These are phyloP conservation scores for Helichrysum umbraculigerum DNA, from an alignment of 129 eudicot genomes.

Conservation along the genomic window DNA sequence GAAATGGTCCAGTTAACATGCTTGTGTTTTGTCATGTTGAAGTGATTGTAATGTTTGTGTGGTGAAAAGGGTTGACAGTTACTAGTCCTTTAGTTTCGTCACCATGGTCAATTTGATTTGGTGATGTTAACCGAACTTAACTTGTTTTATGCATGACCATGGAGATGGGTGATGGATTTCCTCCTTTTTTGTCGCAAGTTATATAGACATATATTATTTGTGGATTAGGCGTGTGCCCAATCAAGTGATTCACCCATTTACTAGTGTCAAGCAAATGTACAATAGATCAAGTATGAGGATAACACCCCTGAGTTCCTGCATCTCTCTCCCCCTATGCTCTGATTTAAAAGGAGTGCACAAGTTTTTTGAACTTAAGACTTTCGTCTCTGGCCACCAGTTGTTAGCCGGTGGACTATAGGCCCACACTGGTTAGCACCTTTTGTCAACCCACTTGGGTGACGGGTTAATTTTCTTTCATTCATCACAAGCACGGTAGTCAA, in stretches of 20 bases:
- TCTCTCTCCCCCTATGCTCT: not conserved
- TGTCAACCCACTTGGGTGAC: not conserved
- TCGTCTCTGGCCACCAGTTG: not conserved
- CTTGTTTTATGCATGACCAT: not conserved
- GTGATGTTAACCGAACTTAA: not conserved
- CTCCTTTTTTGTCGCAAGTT: not conserved
- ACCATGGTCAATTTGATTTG: not conserved
- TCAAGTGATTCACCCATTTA: too few species aligned
- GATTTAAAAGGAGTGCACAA: not conserved
- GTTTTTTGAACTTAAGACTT: not conserved
- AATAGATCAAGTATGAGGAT: too few species aligned
- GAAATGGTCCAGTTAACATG: constrained; percentile 16
- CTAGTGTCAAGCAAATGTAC: too few species aligned
- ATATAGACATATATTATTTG: not conserved
- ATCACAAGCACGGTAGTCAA: not conserved
- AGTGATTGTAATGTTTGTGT: constrained; percentile 11
- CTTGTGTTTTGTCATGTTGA: constrained; percentile 10
- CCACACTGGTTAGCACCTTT: not conserved
- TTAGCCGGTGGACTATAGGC: too few species aligned
- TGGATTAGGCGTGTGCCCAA: not conserved
- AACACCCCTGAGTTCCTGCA: not conserved
- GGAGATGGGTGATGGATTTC: not conserved
- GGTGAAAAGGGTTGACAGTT: constrained; percentile 13
- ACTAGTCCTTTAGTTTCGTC: not conserved
- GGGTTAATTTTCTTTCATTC: not conserved